Percentiles rank a stretch among this genome's conserved stretches.
These are phyloP conservation scores for Onygenales sp. DNA, from an alignment of 2,329 filamentous ascomycete species.

Conservation along the genomic window DNA sequence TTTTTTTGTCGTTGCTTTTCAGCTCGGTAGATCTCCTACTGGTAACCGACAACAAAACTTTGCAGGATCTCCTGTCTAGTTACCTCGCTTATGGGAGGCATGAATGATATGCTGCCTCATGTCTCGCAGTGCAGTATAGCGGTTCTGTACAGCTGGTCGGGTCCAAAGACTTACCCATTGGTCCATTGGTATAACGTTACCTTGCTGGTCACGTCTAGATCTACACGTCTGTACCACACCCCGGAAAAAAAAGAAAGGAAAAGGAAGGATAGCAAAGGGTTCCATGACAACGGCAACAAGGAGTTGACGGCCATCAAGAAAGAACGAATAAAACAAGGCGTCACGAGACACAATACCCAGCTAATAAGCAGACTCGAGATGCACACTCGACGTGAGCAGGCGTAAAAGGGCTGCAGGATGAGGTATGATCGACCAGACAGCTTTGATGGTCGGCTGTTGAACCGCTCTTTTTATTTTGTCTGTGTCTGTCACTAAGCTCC, in stretches of 20 bases:
- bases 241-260: not conserved
- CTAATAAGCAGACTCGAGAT: not conserved
- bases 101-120: not conserved
- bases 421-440: not conserved
- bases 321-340: not conserved
- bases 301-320: not conserved
- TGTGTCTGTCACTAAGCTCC: not conserved
- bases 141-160: not conserved
- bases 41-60: not conserved
- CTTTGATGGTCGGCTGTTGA: not conserved
- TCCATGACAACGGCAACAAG: no score
- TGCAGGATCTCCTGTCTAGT: not conserved
- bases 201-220: not conserved
- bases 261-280: not conserved
- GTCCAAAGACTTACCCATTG: not conserved
- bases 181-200: not conserved
- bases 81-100: not conserved
- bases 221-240: not conserved
- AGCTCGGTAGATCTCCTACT: constrained; percentile 2
- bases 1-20: not conserved
- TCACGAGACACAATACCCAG: not conserved
- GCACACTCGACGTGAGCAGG: not conserved
- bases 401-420: not conserved
- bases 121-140: not conserved
- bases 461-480: not conserved